These are phyloP conservation scores for Stemphylium lycopersici DNA, from an alignment of 2,329 filamentous ascomycete species.

Conservation along the genomic window DNA sequence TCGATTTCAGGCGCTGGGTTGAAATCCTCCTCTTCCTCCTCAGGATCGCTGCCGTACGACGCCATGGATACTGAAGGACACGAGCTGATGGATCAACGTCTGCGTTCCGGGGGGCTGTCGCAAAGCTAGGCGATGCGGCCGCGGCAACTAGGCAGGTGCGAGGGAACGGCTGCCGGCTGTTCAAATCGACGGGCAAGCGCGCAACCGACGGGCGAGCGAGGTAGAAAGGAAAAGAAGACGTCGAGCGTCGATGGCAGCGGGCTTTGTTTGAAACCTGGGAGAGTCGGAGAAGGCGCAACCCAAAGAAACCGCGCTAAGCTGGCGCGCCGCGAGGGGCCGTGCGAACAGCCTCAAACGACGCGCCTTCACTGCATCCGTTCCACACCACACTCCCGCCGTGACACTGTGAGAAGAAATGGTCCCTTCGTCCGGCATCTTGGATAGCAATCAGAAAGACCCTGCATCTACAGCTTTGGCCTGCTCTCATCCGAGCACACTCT, in stretches of 20 bases:
- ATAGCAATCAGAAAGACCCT: neutral
- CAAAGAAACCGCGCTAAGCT: conserved; percentile 29
- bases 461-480: neutral
- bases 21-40: conserved; percentile 80
- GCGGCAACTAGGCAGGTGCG: conserved; percentile 2
- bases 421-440: neutral
- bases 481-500: conserved; percentile 41
- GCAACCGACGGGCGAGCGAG: conserved; percentile 1
- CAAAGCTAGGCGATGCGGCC: conserved; percentile 12
- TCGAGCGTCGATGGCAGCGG: conserved; percentile 18
- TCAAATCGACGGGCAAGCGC: neutral
- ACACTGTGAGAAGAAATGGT: neutral
- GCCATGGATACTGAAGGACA: conserved; percentile 30
- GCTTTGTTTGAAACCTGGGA: conserved; percentile 28
- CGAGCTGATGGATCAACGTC: conserved; percentile 13
- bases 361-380: neutral
- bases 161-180: neutral
- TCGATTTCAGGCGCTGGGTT: conserved; percentile 79
- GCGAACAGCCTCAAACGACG: conserved; percentile 5
- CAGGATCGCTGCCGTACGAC: conserved; percentile 36
- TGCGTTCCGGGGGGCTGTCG: conserved; percentile 9
- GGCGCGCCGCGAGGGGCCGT: conserved; percentile 17
- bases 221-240: conserved; percentile 9
- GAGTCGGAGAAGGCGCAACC: conserved; percentile 23
- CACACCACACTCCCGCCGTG: neutral